Base-by-base conservation (phyloP, 148 eudicot species). In the Heliamphora exappendiculata region DNA sequence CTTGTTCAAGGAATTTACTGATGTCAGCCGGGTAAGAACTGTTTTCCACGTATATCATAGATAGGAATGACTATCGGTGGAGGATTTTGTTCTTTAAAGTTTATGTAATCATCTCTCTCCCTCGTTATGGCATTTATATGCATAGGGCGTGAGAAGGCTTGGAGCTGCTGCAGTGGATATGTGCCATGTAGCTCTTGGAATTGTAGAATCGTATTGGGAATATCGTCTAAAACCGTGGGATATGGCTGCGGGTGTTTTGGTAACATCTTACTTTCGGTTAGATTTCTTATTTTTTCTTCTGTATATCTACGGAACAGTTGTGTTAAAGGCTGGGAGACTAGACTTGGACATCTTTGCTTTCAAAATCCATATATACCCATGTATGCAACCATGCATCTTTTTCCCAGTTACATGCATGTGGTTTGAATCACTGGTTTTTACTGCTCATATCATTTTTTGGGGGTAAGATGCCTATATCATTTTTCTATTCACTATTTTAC, bases 221-320 rank as follows among this genome's bases (percentile, higher is more conserved):
- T 95, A 93, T 82, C 96, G 97, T 75, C 83, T 95, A 58, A 95
- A 95, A 83, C 99, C 99, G 53, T 95, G 99, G 99, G 99, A 95
- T 78, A 93, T 95, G 99, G 99, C 99, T 76, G 99, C 98, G 83
- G 99, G 99, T 70, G 98, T 90, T 79, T 82, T 95, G 99, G 99
- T 95, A 92, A 91, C 58, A 50, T 62, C 34, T 53, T 67, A 53
- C 36, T 28, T 70, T 70, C 9, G 14, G 22, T 10, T 4, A 50
- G 34, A 17, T 45, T 60, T 28, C 10, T 28, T 45, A 1, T 11
- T 29, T 47, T 19, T 71, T 37, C 69, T 74, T 73, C 65, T 67
- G 54, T 53, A 51, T 76, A 26, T 4, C 64, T 29, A 19, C 34
- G 73, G 22, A 8, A 45, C 37, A 49, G 19, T 28, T n/a, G 62